Conservation (phyloP, 192 early-diverging fungal genomes). For the Powellomyces hirtus region DNA sequence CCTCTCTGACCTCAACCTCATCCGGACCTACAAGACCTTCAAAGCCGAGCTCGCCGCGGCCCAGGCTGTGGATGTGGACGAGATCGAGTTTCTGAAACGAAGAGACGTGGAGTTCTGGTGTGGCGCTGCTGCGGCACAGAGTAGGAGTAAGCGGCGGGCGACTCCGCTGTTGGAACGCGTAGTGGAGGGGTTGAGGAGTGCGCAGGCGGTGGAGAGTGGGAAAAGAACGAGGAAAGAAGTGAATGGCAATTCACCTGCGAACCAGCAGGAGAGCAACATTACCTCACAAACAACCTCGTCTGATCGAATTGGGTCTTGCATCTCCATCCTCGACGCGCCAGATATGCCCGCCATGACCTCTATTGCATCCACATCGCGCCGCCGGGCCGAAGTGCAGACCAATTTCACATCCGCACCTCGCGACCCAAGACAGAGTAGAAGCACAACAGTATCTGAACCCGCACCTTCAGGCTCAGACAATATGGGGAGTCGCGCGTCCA, state of each 20-base stretch:
- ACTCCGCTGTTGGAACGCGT: neutral
- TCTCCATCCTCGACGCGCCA: no score
- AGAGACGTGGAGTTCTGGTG: neutral
- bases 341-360: no score
- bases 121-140: neutral
- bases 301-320: no score
- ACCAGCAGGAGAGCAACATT: no score
- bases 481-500: no score
- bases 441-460: no score
- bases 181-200: neutral
- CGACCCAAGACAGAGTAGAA: no score
- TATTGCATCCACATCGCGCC: no score
- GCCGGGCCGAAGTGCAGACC: no score
- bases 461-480: no score
- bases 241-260: neutral
- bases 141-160: neutral
- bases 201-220: neutral
- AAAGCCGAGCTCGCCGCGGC: neutral
- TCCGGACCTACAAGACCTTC: neutral
- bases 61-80: neutral
- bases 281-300: no score
- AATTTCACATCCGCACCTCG: no score
- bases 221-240: neutral
- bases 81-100: constrained; percentile 1
- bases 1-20: constrained; percentile 2